phyloP scores from a whole-genome alignment of 768 basidiomycete genomes.

The Astraeus odoratus region DNA sequence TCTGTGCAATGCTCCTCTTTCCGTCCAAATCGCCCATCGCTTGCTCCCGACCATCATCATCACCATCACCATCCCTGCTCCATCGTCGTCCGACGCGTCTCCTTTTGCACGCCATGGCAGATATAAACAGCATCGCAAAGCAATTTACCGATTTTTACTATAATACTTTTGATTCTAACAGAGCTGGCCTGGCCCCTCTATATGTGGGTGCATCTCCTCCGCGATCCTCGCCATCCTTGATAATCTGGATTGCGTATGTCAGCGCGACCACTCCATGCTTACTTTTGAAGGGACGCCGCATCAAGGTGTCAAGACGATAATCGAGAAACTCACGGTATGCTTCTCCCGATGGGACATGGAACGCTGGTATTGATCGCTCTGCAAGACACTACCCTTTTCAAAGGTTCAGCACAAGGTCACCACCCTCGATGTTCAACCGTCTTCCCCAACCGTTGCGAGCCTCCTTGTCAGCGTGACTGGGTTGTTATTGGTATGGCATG shows the following conservation, averaged over 20 bases:
- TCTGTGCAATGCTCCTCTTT: not conserved
- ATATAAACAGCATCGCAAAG: constrained; percentile 66
- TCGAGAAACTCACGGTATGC: constrained; percentile 67
- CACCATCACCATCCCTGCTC: constrained; percentile 6
- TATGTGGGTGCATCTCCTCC: constrained; percentile 65
- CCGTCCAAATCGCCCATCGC: not conserved
- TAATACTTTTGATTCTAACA: constrained; percentile 59
- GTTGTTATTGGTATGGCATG: constrained; percentile 52
- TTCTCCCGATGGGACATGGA: not conserved
- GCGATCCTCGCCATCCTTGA: constrained; percentile 19
- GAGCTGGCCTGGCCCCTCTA: constrained; percentile 49
- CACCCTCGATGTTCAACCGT: constrained; percentile 87
- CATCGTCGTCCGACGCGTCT: constrained; percentile 8
- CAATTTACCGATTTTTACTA: constrained; percentile 87
- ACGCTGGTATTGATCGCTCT: constrained; percentile 1
- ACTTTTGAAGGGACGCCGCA: constrained; percentile 65
- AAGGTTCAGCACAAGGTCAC: constrained; percentile 75
- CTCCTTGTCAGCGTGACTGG: constrained; percentile 89
- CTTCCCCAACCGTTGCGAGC: constrained; percentile 47
- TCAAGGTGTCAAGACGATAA: constrained; percentile 48
- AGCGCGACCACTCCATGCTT: constrained; percentile 83
- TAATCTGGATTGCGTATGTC: constrained; percentile 17
- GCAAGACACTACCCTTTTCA: constrained; percentile 72
- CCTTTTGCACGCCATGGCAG: constrained; percentile 47
- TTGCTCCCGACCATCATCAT: constrained; percentile 1